Percentiles rank a stretch among this genome's conserved stretches.
These are phyloP conservation scores for Lachancea sp. DNA, from an alignment of 805 yeast species.

Conservation along the genomic window DNA sequence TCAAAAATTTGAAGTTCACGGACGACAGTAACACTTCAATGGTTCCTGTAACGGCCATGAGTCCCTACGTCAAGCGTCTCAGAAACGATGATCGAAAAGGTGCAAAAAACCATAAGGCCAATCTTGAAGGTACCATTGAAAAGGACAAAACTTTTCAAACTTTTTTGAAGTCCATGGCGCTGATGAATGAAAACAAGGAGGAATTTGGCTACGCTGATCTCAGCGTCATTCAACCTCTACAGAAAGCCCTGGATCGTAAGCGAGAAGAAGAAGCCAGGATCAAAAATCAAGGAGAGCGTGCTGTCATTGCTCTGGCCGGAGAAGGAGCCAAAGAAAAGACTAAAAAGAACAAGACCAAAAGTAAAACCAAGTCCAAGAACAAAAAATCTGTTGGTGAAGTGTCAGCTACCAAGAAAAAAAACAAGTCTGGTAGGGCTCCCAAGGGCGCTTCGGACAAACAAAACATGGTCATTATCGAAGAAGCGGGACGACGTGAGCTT, in stretches of 20 bases:
- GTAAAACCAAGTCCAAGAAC: slow-evolving; percentile 15
- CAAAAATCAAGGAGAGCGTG: slow-evolving; percentile 20
- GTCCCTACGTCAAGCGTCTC: slow-evolving; percentile 22
- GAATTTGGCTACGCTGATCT: slow-evolving; percentile 22
- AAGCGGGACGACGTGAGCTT: slow-evolving; percentile 28
- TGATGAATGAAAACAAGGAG: slow-evolving; percentile 16
- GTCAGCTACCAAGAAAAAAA: slow-evolving; percentile 12
- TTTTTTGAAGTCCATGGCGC: slow-evolving; percentile 27
- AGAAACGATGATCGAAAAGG: slow-evolving; percentile 10
- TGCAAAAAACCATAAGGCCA: slow-evolving; percentile 11
- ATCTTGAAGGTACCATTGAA: slow-evolving; percentile 28
- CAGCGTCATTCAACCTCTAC: slow-evolving; percentile 25
- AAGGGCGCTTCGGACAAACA: slow-evolving; percentile 12
- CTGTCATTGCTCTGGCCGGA: slow-evolving; percentile 26
- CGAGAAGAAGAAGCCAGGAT: slow-evolving; percentile 15
- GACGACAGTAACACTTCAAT: slow-evolving; percentile 25
- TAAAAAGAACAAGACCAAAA: slow-evolving; percentile 18
- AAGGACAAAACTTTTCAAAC: slow-evolving; percentile 28
- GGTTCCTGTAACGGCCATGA: slow-evolving; percentile 15
- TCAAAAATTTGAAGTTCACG: slow-evolving; percentile 30
- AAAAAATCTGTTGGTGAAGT: slow-evolving; percentile 9
- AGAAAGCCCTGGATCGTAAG: slow-evolving; percentile 23
- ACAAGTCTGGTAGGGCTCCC: slow-evolving; percentile 3
- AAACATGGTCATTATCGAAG: slow-evolving; percentile 28
- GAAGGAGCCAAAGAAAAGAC: slow-evolving; percentile 14